A percentile compares a stretch with the other conserved stretches of the same genome.
These are phyloP conservation scores for Diplocarpon rosae DNA, from an alignment of 2,329 filamentous ascomycete species.

Conservation along the genomic window DNA sequence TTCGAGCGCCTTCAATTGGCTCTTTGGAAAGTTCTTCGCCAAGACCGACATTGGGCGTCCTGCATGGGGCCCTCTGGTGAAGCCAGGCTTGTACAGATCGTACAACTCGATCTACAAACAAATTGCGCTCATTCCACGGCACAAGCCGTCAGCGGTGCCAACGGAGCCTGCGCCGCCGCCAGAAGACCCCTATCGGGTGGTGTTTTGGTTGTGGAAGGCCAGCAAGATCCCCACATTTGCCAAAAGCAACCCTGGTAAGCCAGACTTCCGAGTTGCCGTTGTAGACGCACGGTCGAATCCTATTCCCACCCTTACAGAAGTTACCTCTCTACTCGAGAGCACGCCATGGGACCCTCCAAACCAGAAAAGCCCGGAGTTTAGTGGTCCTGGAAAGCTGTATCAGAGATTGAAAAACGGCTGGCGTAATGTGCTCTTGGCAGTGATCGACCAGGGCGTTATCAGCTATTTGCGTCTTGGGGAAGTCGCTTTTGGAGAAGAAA, in stretches of 20 bases:
- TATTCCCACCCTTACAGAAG: slow-evolving; percentile 63
- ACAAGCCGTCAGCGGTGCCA: slow-evolving; percentile 42
- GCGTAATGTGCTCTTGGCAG: slow-evolving; percentile 72
- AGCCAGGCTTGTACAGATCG: slow-evolving; percentile 52
- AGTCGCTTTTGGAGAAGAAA: slow-evolving; percentile 67
- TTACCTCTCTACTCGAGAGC: slow-evolving; percentile 60
- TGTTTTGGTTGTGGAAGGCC: slow-evolving; percentile 77
- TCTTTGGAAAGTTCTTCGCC: slow-evolving; percentile 24
- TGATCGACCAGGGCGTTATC: slow-evolving; percentile 82
- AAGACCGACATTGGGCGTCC: slow-evolving; percentile 16
- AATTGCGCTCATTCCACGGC: slow-evolving; percentile 60
- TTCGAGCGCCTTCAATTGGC: slow-evolving; percentile 23
- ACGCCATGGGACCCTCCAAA: slow-evolving; percentile 57
- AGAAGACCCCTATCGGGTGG: slow-evolving; percentile 53
- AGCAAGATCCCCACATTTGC: slow-evolving; percentile 49
- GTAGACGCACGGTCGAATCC: slow-evolving; percentile 61
- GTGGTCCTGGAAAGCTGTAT: slow-evolving; percentile 44
- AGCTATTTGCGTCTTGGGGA: slow-evolving; percentile 80
- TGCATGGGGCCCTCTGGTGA: slow-evolving; percentile 45
- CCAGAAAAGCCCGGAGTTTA: slow-evolving; percentile 28
- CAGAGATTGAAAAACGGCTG: slow-evolving; percentile 73
- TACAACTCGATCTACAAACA: slow-evolving; percentile 65
- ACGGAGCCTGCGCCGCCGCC: slow-evolving; percentile 25
- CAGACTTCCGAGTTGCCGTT: slow-evolving; percentile 79
- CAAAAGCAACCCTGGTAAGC: slow-evolving; percentile 66